Evolutionary conservation across 2,329 filamentous ascomycete genomes (phyloP).

Genomic region (Aspergillus cejpii): DNA sequence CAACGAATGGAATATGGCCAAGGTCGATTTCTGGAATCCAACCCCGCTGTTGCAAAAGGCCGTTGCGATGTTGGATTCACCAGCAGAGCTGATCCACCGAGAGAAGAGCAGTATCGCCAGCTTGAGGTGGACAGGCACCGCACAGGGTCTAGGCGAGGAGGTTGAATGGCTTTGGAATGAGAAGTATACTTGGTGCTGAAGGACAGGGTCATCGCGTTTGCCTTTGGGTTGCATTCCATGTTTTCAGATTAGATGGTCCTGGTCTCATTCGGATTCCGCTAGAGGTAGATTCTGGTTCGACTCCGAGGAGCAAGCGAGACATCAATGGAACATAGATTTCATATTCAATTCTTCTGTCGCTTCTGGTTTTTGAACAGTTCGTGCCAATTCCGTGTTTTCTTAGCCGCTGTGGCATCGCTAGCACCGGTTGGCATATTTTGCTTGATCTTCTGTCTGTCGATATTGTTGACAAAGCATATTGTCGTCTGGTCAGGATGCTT

Average conservation of each 20-base stretch:
- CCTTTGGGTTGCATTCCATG: constrained; percentile 4
- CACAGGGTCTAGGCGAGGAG: constrained; percentile 31
- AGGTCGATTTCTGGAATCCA: constrained; percentile 81
- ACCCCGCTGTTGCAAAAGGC: constrained; percentile 46
- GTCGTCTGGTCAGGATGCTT: constrained; percentile 32
- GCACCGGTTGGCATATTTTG: constrained; percentile 21
- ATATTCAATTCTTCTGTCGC: constrained; percentile 24
- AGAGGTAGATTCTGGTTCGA: constrained; percentile 14
- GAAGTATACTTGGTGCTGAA: constrained; percentile 46
- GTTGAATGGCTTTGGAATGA: constrained; percentile 45
- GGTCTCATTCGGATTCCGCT: constrained; percentile 1
- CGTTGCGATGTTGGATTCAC: constrained; percentile 34
- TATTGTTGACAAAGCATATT: constrained; percentile 31
- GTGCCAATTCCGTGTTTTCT: constrained; percentile 40
- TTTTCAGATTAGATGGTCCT: constrained; percentile 5
- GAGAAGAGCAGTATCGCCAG: constrained; percentile 44
- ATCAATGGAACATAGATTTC: constrained; percentile 13
- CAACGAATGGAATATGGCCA: constrained; percentile 59
- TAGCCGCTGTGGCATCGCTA: constrained; percentile 23
- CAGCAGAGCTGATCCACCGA: constrained; percentile 38
- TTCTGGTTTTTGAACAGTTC: constrained; percentile 38
- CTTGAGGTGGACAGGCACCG: constrained; percentile 43
- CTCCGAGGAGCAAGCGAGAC: constrained; percentile 6
- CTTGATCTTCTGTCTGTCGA: constrained; percentile 25
- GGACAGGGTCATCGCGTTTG: background rate